Evolutionary conservation across 805 yeast genomes (phyloP).

Genomic region (Monosporozyma siamensis): DNA sequence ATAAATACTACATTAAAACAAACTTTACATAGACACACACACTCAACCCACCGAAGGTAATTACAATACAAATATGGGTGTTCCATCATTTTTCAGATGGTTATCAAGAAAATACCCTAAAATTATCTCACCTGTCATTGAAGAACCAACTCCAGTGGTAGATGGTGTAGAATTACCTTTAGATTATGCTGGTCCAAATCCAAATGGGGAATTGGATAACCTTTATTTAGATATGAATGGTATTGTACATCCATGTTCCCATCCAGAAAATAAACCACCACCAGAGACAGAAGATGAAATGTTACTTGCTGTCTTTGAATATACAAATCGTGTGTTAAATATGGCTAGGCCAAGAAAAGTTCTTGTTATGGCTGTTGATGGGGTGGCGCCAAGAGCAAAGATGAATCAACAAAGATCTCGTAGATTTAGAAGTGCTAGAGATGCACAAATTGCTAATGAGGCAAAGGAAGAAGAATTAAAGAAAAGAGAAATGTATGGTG

Average conservation of each 20-base stretch:
- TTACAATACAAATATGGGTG: constrained; percentile 53
- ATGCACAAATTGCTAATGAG: constrained; percentile 70
- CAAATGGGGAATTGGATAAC: constrained; percentile 93
- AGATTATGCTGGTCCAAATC: constrained; percentile 66
- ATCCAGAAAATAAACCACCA: constrained; percentile 92
- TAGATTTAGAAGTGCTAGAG: constrained; percentile 85
- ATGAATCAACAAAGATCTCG: constrained; percentile 96
- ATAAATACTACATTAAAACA: too few species aligned
- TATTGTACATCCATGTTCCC: constrained; percentile 98
- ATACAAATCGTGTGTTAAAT: constrained; percentile 82
- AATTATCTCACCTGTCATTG: constrained; percentile 82
- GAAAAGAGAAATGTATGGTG: constrained; percentile 37
- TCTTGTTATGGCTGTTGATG: constrained; percentile 93
- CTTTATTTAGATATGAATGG: constrained; percentile 96
- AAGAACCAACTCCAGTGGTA: constrained; percentile 50
- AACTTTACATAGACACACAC: too few species aligned
- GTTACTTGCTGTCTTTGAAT: constrained; percentile 86
- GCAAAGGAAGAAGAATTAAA: constrained; percentile 45
- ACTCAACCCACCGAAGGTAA: background rate
- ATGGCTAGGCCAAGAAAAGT: constrained; percentile 95
- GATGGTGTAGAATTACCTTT: constrained; percentile 59
- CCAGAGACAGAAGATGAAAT: constrained; percentile 96
- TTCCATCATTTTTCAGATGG: constrained; percentile 97
- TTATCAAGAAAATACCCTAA: constrained; percentile 87
- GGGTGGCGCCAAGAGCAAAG: constrained; percentile 97